Conservation (phyloP, 257 asterid species). For the Ilex aquifolium region DNA sequence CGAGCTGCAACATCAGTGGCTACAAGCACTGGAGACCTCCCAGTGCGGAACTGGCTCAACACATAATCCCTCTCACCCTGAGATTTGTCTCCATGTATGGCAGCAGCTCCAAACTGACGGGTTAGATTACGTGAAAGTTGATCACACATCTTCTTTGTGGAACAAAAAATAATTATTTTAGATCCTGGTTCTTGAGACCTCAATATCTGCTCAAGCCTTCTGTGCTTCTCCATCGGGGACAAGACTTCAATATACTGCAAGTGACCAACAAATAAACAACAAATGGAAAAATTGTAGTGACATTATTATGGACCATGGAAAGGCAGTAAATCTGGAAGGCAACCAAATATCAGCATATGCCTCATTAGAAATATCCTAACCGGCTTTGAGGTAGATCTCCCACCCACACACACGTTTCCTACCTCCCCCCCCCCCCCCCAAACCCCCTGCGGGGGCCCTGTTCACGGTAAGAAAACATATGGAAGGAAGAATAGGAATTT, state of each 20-base stretch:
- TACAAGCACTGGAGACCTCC: conserved; percentile 86
- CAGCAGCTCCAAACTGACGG: conserved; percentile 83
- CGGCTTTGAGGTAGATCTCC: too few species aligned
- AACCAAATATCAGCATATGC: too few species aligned
- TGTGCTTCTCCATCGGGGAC: conserved; percentile 68
- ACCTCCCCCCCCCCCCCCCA: too few species aligned
- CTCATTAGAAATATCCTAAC: too few species aligned
- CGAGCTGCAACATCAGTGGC: conserved; percentile 99
- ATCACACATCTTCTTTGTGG: conserved; percentile 96
- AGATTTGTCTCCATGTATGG: conserved; percentile 96
- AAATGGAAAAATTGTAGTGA: neutral
- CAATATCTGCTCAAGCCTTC: conserved; percentile 83
- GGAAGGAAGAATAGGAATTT: conserved; percentile 1
- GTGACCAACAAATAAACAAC: conserved; percentile 1
- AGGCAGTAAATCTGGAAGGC: neutral
- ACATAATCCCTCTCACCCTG: conserved; percentile 93
- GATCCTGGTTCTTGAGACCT: conserved; percentile 97
- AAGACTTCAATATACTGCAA: conserved; percentile 72
- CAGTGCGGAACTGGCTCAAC: conserved; percentile 78
- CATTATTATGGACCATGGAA: too few species aligned
- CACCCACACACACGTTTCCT: too few species aligned
- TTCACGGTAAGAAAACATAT: neutral
- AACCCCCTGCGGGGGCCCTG: too few species aligned
- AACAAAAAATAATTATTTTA: conserved; percentile 84
- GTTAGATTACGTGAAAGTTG: conserved; percentile 63